Percentiles rank a stretch among this genome's conserved stretches.
Conservation (phyloP, 2,329 filamentous ascomycete genomes). For the Apiospora saccharicola region DNA sequence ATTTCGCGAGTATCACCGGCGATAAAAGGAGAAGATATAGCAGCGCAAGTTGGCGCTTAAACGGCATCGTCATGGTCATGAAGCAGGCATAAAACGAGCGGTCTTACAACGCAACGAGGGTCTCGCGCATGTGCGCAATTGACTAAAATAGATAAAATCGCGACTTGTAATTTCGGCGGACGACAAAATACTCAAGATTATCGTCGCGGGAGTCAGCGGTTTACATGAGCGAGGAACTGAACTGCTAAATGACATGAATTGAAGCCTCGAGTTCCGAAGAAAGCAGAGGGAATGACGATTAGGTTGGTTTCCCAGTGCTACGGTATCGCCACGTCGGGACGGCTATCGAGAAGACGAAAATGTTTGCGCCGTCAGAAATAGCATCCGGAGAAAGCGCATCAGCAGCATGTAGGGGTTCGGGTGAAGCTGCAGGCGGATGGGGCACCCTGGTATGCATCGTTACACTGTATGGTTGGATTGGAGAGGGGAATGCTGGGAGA, state of each 20-base stretch:
- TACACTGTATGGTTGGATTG: slow-evolving; percentile 12
- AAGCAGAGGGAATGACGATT: not conserved
- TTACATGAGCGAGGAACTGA: not conserved
- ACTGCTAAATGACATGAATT: not conserved
- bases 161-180: not conserved
- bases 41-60: not conserved
- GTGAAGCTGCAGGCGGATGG: slow-evolving; percentile 2
- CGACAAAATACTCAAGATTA: too few species aligned
- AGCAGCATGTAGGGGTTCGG: slow-evolving; percentile 12
- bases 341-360: slow-evolving; percentile 17
- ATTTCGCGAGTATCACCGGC: not conserved
- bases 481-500: slow-evolving; percentile 7
- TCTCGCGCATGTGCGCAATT: not conserved
- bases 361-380: not conserved
- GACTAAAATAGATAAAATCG: not conserved
- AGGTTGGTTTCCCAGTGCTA: not conserved
- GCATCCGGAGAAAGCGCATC: not conserved
- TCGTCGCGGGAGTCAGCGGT: not conserved
- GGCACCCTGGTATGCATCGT: slow-evolving; percentile 3
- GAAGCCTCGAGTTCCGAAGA: not conserved
- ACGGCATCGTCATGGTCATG: slow-evolving; percentile 17
- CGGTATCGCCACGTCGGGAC: slow-evolving; percentile 6
- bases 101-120: not conserved
- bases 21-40: not conserved
- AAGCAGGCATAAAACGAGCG: not conserved